Conservation (phyloP, 768 basidiomycete species). For the Pisolithus tinctorius region DNA sequence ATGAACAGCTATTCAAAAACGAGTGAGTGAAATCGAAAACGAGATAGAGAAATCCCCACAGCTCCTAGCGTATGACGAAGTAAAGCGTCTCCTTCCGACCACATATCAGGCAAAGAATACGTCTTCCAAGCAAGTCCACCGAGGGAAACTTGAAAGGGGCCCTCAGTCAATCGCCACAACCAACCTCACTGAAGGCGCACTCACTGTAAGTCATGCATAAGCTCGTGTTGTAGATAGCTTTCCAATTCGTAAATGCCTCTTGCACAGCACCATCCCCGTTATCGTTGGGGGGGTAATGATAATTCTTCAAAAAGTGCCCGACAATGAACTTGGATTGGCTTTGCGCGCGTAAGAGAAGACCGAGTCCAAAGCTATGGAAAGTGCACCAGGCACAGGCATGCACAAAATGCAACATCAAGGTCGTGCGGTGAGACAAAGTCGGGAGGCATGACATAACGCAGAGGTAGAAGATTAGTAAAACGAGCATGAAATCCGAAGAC, state of each 20-base stretch:
- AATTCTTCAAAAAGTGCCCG: conserved; percentile 90
- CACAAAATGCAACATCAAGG: conserved; percentile 63
- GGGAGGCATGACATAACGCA: conserved; percentile 55
- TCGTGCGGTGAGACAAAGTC: conserved; percentile 38
- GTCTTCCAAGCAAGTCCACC: conserved; percentile 85
- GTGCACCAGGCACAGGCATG: conserved; percentile 84
- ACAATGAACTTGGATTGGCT: conserved; percentile 85
- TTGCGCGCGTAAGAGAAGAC: conserved; percentile 77
- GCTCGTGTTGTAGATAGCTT: conserved; percentile 84
- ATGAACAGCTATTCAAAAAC: conserved; percentile 58
- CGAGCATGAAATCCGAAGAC: conserved; percentile 77
- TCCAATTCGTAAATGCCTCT: conserved; percentile 96
- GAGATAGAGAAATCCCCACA: conserved; percentile 40
- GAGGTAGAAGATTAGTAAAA: conserved; percentile 68
- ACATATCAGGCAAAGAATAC: conserved; percentile 73
- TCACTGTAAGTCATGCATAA: conserved; percentile 92
- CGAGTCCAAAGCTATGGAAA: conserved; percentile 85
- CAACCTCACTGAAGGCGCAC: conserved; percentile 9
- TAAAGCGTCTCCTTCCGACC: conserved; percentile 83
- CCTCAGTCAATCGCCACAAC: not conserved
- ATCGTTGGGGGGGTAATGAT: conserved; percentile 74
- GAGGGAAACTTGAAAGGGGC: conserved; percentile 60
- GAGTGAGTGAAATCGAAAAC: conserved; percentile 1
- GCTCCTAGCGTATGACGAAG: conserved; percentile 84
- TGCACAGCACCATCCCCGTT: conserved; percentile 71